Conservation (phyloP, 2,329 filamentous ascomycete species). For the Volutella citrinella region DNA sequence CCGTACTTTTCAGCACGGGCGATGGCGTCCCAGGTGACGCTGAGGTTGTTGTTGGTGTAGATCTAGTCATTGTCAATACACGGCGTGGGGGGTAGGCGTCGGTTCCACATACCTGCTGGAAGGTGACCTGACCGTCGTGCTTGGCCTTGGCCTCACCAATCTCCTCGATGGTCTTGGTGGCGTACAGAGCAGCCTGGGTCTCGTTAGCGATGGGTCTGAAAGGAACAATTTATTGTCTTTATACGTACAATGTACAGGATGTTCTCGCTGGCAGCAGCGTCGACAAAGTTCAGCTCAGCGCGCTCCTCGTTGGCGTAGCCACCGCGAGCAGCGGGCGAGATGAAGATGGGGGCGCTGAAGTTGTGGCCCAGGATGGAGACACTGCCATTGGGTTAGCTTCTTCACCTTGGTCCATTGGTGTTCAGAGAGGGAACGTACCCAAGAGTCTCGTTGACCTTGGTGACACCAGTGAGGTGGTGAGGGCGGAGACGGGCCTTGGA, state of each 20-base stretch:
- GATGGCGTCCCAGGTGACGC: conserved; percentile 31
- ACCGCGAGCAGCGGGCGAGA: conserved; percentile 43
- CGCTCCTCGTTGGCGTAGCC: conserved; percentile 39
- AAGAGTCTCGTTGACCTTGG: conserved; percentile 32
- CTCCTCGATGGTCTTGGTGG: conserved; percentile 33
- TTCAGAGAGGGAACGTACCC: conserved; percentile 15
- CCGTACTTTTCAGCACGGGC: conserved; percentile 30
- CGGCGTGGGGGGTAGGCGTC: neutral
- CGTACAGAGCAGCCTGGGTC: conserved; percentile 29
- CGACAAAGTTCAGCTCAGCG: conserved; percentile 46
- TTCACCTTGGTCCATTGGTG: neutral
- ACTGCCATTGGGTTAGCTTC: conserved; percentile 10
- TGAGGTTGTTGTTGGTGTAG: conserved; percentile 32
- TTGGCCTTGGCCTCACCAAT: conserved; percentile 28
- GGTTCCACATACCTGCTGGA: conserved; percentile 31
- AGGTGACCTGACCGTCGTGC: conserved; percentile 28
- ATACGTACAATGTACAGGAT: conserved; percentile 41
- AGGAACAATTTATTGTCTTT: neutral
- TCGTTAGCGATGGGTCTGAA: neutral
- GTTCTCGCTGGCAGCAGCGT: conserved; percentile 41
- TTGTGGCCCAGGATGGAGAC: conserved; percentile 46
- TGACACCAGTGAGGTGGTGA: conserved; percentile 29
- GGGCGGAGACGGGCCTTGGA: conserved; percentile 42
- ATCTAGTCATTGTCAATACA: conserved; percentile 10
- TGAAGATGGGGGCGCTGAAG: conserved; percentile 48